Base-by-base conservation (phyloP, 257 asterid genomes). In the Cinchona pubescens region DNA sequence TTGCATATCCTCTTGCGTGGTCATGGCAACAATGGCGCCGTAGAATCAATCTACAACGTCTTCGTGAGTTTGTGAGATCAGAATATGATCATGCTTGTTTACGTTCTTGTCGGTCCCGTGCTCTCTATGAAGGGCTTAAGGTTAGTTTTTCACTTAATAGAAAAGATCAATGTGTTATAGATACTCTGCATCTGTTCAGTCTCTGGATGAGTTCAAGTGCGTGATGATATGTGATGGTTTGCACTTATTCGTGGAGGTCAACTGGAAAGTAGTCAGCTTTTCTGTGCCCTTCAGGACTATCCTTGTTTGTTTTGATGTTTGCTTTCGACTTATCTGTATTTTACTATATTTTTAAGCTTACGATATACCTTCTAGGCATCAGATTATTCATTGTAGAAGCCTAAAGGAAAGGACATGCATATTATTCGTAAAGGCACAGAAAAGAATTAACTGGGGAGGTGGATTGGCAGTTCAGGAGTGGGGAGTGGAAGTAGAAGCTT, bases 1-100 rank as follows among this genome's bases (percentile, higher is more conserved):
- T 89, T 71, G 97, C 90, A 69, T 95, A 88, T 87, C 97, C 98
- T 79, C 92, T 95, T 82, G 96, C 97, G 62, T 92, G 98, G 97
- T 95, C 98, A 65, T 95, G 99, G 99, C 89, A 88, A 81, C 98
- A 95, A 81, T 95, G 99, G 97, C 89, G 99, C 72, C 90, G 96
- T 72, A 91, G 91, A 83, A 83, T 90, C 81, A 95, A 92, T 85
- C 79, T 95, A 72, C 99, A 92, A 81, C 93, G 87, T 70, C 82
- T 95, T 69, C 93, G 97, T 80, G 98, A 95, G 75, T 95, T 88
- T 82, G 99, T 95, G 82, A 88, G 98, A 82, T 95, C 99, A 76
- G 98, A 92, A 77, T 95, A 95, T 76, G 96, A 95, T 82, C 98
- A 95, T 82, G 89, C 99, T 83, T 95, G 99, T 87, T 88, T 95